phyloP scores from a whole-genome alignment of 2,329 filamentous ascomycete genomes.

The Diplodia scrobiculata region DNA sequence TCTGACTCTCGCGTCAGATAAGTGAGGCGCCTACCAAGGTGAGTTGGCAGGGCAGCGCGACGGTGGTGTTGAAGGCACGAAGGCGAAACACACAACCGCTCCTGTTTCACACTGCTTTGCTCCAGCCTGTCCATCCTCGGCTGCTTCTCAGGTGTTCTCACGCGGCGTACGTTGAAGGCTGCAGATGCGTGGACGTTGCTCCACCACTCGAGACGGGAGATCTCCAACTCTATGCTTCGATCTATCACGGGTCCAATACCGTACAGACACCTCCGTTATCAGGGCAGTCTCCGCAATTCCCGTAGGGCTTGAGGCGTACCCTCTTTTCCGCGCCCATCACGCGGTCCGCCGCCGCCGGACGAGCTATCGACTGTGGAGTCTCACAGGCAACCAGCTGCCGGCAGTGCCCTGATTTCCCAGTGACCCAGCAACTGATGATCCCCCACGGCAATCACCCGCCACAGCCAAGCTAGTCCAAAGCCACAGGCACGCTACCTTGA shows the following conservation, averaged over 20 bases:
- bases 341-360: background rate
- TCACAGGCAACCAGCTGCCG: conserved; percentile 1
- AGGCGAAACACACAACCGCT: conserved; percentile 4
- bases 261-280: background rate
- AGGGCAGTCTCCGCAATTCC: conserved; percentile 4
- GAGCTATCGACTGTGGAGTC: background rate
- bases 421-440: conserved; percentile 22
- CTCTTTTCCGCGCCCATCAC: background rate
- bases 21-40: conserved; percentile 17
- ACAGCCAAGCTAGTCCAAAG: conserved; percentile 3
- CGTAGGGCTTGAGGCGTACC: background rate
- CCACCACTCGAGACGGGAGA: conserved; percentile 19
- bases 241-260: conserved; percentile 12
- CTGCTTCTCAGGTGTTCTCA: conserved; percentile 5
- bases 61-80: background rate
- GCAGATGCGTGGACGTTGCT: background rate
- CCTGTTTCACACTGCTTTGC: conserved; percentile 2
- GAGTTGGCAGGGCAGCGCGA: conserved; percentile 1
- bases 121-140: background rate
- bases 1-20: conserved; percentile 9
- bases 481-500: conserved; percentile 9
- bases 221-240: conserved; percentile 23
- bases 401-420: conserved; percentile 4
- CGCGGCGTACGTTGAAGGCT: background rate
- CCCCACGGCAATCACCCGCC: conserved; percentile 23